A percentile compares a stretch with the other conserved stretches of the same genome.
phyloP scores from a whole-genome alignment of 1,284 basidiomycete species.

The Puccinia horiana region DNA sequence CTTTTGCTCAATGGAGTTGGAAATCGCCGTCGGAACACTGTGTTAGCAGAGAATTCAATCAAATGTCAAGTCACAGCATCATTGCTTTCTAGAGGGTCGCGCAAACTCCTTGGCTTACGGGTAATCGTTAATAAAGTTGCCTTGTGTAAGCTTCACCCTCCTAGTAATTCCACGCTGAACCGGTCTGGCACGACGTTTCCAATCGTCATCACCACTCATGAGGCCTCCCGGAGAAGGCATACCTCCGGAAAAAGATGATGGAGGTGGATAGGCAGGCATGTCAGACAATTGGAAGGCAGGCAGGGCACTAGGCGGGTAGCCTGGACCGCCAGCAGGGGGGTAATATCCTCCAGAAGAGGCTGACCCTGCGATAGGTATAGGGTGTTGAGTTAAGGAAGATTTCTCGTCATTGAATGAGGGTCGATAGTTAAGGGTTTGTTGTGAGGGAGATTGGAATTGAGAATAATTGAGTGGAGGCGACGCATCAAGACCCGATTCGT shows the following conservation, averaged over 20 bases:
- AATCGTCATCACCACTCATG: slow-evolving; percentile 50
- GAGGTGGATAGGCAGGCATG: slow-evolving; percentile 8
- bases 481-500: slow-evolving; percentile 24
- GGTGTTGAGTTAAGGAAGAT: not conserved
- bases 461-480: slow-evolving; percentile 14
- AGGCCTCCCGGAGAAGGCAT: slow-evolving; percentile 10
- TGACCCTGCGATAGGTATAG: slow-evolving; percentile 2
- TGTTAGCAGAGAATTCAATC: slow-evolving; percentile 55
- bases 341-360: slow-evolving; percentile 7
- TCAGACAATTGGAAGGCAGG: not conserved
- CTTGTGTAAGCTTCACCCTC: slow-evolving; percentile 83
- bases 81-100: no score
- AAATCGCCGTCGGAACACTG: slow-evolving; percentile 81
- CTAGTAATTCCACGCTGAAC: slow-evolving; percentile 63
- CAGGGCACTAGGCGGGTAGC: not conserved
- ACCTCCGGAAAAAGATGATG: not conserved
- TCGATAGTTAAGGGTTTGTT: slow-evolving; percentile 1
- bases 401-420: slow-evolving; percentile 14
- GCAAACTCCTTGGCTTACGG: slow-evolving; percentile 46
- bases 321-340: slow-evolving; percentile 3
- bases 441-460: not conserved
- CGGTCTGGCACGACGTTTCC: slow-evolving; percentile 58
- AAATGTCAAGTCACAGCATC: not conserved
- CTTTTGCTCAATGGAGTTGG: slow-evolving; percentile 79
- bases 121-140: slow-evolving; percentile 59